Evolutionary conservation across 306 rosid species (phyloP).

Genomic region (Parietaria judaica): DNA sequence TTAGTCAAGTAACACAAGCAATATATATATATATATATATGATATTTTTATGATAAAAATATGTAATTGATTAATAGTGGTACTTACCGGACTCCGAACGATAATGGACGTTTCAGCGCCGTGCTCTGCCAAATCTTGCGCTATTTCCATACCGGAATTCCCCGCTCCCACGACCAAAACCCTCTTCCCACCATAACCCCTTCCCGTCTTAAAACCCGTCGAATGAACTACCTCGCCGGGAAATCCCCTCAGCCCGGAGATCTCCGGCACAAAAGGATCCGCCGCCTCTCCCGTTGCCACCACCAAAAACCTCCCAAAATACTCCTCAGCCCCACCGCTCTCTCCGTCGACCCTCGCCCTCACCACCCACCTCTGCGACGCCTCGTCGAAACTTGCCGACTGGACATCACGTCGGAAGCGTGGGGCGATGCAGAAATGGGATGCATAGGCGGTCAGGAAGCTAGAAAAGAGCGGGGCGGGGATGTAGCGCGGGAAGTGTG

Average conservation of each 20-base stretch:
- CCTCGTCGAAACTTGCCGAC: slow-evolving; percentile 26
- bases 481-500: slow-evolving; percentile 35
- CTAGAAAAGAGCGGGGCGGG: slow-evolving; percentile 32
- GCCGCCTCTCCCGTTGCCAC: slow-evolving; percentile 59
- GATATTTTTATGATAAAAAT: no score
- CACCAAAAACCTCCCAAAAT: slow-evolving; percentile 31
- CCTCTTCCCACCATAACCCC: slow-evolving; percentile 25
- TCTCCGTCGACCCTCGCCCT: slow-evolving; percentile 20
- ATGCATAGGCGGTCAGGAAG: slow-evolving; percentile 34
- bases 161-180: slow-evolving; percentile 79
- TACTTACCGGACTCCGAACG: slow-evolving; percentile 57
- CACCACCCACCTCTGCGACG: slow-evolving; percentile 33
- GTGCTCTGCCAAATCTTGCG: slow-evolving; percentile 41
- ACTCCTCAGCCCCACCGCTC: slow-evolving; percentile 29
- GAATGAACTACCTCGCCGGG: slow-evolving; percentile 54
- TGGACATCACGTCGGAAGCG: slow-evolving; percentile 35
- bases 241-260: slow-evolving; percentile 40
- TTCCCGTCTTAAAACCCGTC: slow-evolving; percentile 35
- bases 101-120: slow-evolving; percentile 51
- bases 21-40: no score
- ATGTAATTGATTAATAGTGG: not conserved
- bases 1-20: not conserved
- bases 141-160: slow-evolving; percentile 72
- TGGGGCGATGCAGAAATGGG: slow-evolving; percentile 42
- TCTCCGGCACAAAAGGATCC: slow-evolving; percentile 39